phyloP scores from a whole-genome alignment of 768 basidiomycete genomes.

The Lentinula detonsa region DNA sequence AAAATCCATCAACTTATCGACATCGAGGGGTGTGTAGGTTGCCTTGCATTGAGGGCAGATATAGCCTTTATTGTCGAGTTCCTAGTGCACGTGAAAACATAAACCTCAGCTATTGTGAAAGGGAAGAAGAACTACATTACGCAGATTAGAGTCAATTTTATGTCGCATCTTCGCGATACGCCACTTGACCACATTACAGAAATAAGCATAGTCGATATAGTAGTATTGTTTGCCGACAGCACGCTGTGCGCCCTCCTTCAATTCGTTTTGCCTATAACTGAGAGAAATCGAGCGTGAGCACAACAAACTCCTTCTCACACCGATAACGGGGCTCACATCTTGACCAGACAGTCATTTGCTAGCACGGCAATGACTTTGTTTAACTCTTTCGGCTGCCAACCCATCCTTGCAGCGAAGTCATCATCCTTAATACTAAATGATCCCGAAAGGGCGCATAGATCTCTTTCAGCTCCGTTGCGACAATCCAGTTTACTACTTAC shows the following conservation, averaged over 20 bases:
- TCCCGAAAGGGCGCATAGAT: slow-evolving; percentile 14
- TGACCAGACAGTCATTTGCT: slow-evolving; percentile 71
- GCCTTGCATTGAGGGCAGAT: slow-evolving; percentile 86
- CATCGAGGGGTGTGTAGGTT: slow-evolving; percentile 82
- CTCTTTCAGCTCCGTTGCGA: slow-evolving; percentile 9
- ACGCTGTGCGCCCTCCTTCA: slow-evolving; percentile 85
- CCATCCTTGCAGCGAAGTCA: slow-evolving; percentile 87
- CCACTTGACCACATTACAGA: slow-evolving; percentile 98
- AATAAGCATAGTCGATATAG: slow-evolving; percentile 92
- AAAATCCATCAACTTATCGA: slow-evolving; percentile 77
- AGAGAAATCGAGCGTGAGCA: not conserved
- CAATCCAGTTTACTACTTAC: slow-evolving; percentile 55
- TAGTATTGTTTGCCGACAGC: slow-evolving; percentile 90
- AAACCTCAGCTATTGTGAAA: not conserved
- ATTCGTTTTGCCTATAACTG: slow-evolving; percentile 87
- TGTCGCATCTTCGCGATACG: slow-evolving; percentile 88
- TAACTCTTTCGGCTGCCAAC: slow-evolving; percentile 83
- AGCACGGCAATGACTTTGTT: slow-evolving; percentile 84
- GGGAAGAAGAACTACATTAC: slow-evolving; percentile 50
- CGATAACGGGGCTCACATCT: slow-evolving; percentile 47
- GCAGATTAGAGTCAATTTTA: slow-evolving; percentile 82
- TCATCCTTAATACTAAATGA: slow-evolving; percentile 81
- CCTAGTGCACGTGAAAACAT: slow-evolving; percentile 36
- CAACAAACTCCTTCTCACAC: not conserved
- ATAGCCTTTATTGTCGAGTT: slow-evolving; percentile 97